phyloP scores from a whole-genome alignment of 768 basidiomycete genomes.

The Calocybe indica region DNA sequence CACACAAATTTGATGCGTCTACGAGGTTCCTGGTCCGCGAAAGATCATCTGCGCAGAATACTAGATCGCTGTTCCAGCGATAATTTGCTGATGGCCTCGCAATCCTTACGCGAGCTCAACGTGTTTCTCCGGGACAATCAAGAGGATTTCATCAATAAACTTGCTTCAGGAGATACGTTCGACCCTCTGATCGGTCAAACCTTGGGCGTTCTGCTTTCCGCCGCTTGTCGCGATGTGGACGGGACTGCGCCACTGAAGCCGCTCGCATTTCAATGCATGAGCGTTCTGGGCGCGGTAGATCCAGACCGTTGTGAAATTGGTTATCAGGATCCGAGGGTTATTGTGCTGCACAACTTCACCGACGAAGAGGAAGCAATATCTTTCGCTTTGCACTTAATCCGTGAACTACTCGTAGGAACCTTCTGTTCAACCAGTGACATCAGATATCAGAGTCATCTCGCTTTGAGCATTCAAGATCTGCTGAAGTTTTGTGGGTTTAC shows the following conservation, averaged over 20 bases:
- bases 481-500: constrained; percentile 84
- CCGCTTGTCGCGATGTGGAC: constrained; percentile 76
- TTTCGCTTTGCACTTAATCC: constrained; percentile 85
- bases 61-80: constrained; percentile 73
- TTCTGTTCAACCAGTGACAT: constrained; percentile 95
- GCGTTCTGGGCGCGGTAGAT: constrained; percentile 88
- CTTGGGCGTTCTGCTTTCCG: constrained; percentile 57
- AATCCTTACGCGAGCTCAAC: constrained; percentile 74
- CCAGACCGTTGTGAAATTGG: constrained; percentile 84
- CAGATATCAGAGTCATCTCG: constrained; percentile 82
- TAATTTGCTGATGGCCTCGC: constrained; percentile 70
- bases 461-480: constrained; percentile 89
- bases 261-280: constrained; percentile 85
- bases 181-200: constrained; percentile 68
- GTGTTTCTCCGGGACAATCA: constrained; percentile 49
- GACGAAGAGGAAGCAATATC: constrained; percentile 69
- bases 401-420: constrained; percentile 79
- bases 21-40: constrained; percentile 46
- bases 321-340: constrained; percentile 52
- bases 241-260: constrained; percentile 59
- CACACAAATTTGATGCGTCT: constrained; percentile 34
- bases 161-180: constrained; percentile 84
- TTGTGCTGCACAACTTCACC: constrained; percentile 75
- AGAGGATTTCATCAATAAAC: constrained; percentile 44
- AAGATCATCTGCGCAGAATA: constrained; percentile 54